Evolutionary conservation across 176 grass and related monocot genomes (phyloP).

Genomic region (Poa annua): DNA sequence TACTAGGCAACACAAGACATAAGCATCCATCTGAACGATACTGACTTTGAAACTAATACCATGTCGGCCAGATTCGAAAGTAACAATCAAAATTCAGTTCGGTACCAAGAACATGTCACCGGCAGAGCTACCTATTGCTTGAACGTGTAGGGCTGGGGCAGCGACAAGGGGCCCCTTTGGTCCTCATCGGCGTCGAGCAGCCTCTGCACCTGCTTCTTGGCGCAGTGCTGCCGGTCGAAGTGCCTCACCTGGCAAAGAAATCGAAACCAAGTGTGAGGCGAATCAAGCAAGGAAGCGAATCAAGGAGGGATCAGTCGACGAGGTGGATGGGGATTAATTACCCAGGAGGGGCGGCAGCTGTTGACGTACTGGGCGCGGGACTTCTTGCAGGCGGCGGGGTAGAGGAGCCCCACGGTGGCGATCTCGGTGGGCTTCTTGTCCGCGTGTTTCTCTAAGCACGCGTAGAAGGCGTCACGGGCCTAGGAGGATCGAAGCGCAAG

Average conservation of each 20-base stretch:
- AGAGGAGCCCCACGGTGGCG: conserved; percentile 84
- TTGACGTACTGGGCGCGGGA: conserved; percentile 67
- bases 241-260: conserved; percentile 72
- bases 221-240: conserved; percentile 86
- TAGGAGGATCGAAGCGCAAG: conserved; percentile 25
- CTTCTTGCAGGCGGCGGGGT: conserved; percentile 73
- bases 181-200: conserved; percentile 74
- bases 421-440: conserved; percentile 91
- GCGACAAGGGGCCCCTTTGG: conserved; percentile 65
- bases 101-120: conserved; percentile 22
- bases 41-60: neutral
- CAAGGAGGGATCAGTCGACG: neutral
- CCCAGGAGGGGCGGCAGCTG: conserved; percentile 84
- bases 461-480: conserved; percentile 87
- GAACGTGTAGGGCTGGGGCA: conserved; percentile 92
- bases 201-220: conserved; percentile 79
- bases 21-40: neutral
- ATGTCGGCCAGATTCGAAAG: neutral
- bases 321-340: conserved; percentile 31
- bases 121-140: conserved; percentile 55
- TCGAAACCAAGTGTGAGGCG: neutral
- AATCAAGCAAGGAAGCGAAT: neutral
- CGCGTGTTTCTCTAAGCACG: conserved; percentile 78
- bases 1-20: neutral
- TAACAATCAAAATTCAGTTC: conserved; percentile 16